These are phyloP conservation scores for Aphelidium insulamus DNA, from an alignment of 371 early-diverging fungal genomes.

Conservation along the genomic window DNA sequence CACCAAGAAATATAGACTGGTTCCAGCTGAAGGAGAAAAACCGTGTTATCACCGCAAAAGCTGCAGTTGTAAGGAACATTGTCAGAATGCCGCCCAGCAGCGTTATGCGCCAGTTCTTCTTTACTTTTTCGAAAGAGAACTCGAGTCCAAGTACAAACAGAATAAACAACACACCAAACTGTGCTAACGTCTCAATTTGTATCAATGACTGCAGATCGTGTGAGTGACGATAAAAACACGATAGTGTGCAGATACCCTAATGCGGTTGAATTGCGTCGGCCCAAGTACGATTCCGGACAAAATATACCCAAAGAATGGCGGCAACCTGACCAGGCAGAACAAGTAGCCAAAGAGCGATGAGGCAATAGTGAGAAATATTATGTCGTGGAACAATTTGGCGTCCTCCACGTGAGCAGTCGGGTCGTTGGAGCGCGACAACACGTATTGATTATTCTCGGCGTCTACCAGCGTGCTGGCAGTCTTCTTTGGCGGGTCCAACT, in stretches of 20 bases:
- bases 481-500: no score
- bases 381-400: slow-evolving; percentile 23
- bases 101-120: slow-evolving; percentile 24
- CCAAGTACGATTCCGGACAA: slow-evolving; percentile 28
- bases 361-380: slow-evolving; percentile 20
- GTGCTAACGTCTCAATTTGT: slow-evolving; percentile 26
- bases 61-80: slow-evolving; percentile 14
- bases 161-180: slow-evolving; percentile 29
- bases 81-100: slow-evolving; percentile 22
- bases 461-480: slow-evolving; percentile 24
- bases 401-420: slow-evolving; percentile 16
- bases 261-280: slow-evolving; percentile 21
- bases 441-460: slow-evolving; percentile 26
- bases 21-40: slow-evolving; percentile 14
- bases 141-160: slow-evolving; percentile 34
- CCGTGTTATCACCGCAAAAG: slow-evolving; percentile 14
- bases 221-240: neutral
- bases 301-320: slow-evolving; percentile 36
- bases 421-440: slow-evolving; percentile 25
- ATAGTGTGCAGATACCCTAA: slow-evolving; percentile 14
- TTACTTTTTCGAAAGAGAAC: slow-evolving; percentile 24
- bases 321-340: slow-evolving; percentile 19
- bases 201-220: slow-evolving; percentile 25
- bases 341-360: slow-evolving; percentile 21
- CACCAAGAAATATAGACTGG: slow-evolving; percentile 25